phyloP scores from a whole-genome alignment of 2,329 filamentous ascomycete species.

The Penicillium verrucosum region DNA sequence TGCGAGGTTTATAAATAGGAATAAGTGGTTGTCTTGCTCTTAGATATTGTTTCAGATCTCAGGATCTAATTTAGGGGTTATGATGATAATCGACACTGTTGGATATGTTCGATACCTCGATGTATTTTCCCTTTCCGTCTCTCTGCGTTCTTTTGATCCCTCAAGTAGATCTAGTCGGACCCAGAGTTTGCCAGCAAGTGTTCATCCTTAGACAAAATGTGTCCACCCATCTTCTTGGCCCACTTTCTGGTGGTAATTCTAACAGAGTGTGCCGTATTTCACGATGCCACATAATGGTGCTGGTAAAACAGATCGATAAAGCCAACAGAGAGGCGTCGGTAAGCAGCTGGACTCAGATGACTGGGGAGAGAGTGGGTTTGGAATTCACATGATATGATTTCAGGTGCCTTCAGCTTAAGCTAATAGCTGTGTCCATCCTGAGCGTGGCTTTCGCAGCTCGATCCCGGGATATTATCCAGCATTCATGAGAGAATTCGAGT shows the following conservation, averaged over 20 bases:
- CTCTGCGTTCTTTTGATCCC: background rate
- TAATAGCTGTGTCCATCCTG: conserved; percentile 3
- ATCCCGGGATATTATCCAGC: background rate
- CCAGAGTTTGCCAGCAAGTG: background rate
- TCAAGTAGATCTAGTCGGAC: background rate
- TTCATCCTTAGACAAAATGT: background rate
- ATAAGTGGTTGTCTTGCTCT: background rate
- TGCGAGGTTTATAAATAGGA: background rate
- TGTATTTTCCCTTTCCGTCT: background rate
- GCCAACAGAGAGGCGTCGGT: background rate
- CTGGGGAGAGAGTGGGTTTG: too few species aligned
- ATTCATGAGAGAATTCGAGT: background rate
- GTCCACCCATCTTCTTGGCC: background rate
- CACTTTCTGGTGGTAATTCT: background rate
- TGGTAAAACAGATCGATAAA: background rate
- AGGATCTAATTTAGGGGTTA: background rate
- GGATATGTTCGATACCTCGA: background rate
- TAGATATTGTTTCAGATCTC: background rate
- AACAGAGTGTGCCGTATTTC: background rate
- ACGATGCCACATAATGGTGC: background rate
- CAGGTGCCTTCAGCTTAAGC: background rate
- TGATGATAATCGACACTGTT: background rate
- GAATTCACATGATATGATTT: background rate
- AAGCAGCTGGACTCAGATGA: background rate
- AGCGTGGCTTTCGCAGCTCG: background rate